Conservation (phyloP, 2,329 filamentous ascomycete genomes). For the Trichoderma koningii region DNA sequence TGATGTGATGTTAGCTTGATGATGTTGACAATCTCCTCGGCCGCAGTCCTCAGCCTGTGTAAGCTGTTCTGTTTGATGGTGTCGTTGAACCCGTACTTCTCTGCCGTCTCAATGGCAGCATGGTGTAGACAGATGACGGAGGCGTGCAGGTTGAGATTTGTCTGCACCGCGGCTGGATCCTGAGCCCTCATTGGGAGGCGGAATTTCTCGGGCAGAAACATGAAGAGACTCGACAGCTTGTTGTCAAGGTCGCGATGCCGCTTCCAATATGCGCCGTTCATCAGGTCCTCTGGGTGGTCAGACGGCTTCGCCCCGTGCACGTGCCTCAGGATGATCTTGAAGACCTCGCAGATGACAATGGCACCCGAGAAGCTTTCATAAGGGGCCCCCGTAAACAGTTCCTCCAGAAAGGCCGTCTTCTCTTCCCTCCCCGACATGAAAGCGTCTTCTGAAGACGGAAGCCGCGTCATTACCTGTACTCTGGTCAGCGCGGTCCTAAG, state of each 20-base stretch:
- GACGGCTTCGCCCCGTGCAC: slow-evolving; percentile 70
- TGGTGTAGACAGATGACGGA: slow-evolving; percentile 87
- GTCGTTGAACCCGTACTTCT: slow-evolving; percentile 67
- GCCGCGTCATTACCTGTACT: slow-evolving; percentile 66
- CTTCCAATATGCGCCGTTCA: slow-evolving; percentile 79
- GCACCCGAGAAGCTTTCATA: slow-evolving; percentile 74
- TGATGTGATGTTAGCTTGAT: slow-evolving; percentile 76
- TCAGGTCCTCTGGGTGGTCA: slow-evolving; percentile 73
- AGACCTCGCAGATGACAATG: slow-evolving; percentile 73
- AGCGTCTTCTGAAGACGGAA: slow-evolving; percentile 79
- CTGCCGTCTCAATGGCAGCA: slow-evolving; percentile 80
- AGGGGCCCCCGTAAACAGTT: slow-evolving; percentile 61
- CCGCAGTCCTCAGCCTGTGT: slow-evolving; percentile 73
- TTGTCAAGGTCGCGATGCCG: slow-evolving; percentile 83
- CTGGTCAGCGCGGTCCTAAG: background rate
- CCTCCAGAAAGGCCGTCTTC: slow-evolving; percentile 62
- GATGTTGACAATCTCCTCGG: slow-evolving; percentile 80
- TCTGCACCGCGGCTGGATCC: slow-evolving; percentile 74
- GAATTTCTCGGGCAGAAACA: slow-evolving; percentile 75
- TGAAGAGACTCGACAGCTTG: slow-evolving; percentile 72
- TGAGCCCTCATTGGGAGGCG: slow-evolving; percentile 69
- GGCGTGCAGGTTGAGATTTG: slow-evolving; percentile 87
- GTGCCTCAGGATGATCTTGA: slow-evolving; percentile 80
- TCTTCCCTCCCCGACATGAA: slow-evolving; percentile 69
- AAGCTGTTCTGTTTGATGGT: slow-evolving; percentile 70